Evolutionary conservation across 305 asterid genomes (phyloP), one percentile per base, ranked within the genome.

Genomic region (Solanum hybrid): DNA sequence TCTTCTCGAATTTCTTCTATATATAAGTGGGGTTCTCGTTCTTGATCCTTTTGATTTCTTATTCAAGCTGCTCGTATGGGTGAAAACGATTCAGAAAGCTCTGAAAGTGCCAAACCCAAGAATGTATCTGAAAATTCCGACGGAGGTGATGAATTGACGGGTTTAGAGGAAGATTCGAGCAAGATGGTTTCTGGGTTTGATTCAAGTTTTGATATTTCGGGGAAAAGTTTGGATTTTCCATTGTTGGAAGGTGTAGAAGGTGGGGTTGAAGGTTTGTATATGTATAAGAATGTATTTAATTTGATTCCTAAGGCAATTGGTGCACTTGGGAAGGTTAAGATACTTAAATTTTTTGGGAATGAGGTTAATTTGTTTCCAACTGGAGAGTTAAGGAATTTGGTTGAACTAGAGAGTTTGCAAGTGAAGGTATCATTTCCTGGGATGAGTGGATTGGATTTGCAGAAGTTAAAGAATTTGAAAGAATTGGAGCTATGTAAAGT

Each of bases 401-500:
- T 90, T 40, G 99, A 91, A 86, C 78, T 97, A 75, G 98, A 97
- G 86, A 90, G 93, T 90, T 94, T 97, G 95, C 99, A 97, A 89
- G 94, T 96, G 88, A 97, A 95, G 90, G 97, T 96, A 2, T 89
- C 94, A 20, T 90, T 90, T 32, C 96, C 96, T 0, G 96, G 97
- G 29, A 92, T 97, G 78, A 91, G 92, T 91, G 99, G 98, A 82
- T 88, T 95, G 94, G 97, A 96, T 88, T 92, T 96, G 66, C 93
- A 94, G 90, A 92, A 93, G 89, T 89, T 97, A 93, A 93, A 91
- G 93, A 92, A 92, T 79, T 93, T 97, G 95, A 95, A 95, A 90
- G 99, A 97, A 91, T 93, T 97, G 93, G 99, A 97, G 94, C 95
- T 97, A 56, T 92, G 97, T 90, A 93, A 96, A 89, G 96, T 92